These are phyloP conservation scores for Mycosphaerelloides madeirae DNA, from an alignment of 2,329 filamentous ascomycete genomes.

Conservation along the genomic window DNA sequence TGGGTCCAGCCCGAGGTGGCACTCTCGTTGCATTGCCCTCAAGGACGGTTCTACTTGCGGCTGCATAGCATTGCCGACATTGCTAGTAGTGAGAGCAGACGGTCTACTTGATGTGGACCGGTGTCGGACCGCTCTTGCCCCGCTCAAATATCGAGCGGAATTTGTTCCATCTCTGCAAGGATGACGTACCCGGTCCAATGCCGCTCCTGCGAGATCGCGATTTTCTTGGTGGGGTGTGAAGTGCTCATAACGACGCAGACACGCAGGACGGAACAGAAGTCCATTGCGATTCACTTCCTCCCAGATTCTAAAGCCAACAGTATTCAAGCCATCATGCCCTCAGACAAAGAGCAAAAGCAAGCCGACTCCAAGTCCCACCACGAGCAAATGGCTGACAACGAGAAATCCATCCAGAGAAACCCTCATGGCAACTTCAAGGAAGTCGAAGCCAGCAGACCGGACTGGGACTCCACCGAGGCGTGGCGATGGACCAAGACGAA, in stretches of 20 bases:
- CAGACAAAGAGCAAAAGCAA: constrained; percentile 25
- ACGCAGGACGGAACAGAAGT: background rate
- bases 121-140: too few species aligned
- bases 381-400: constrained; percentile 37
- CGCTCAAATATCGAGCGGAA: too few species aligned
- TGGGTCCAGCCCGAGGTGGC: too few species aligned
- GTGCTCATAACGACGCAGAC: background rate
- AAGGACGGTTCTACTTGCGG: too few species aligned
- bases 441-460: constrained; percentile 61
- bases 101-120: too few species aligned
- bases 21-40: too few species aligned
- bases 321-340: constrained; percentile 21
- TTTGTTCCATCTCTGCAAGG: background rate
- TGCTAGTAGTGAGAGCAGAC: too few species aligned
- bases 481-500: constrained; percentile 60
- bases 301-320: background rate
- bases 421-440: constrained; percentile 69
- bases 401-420: constrained; percentile 17
- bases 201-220: background rate
- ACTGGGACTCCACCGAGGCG: constrained; percentile 48
- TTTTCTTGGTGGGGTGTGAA: background rate
- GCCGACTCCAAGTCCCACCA: constrained; percentile 22
- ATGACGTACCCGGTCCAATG: background rate
- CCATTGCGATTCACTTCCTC: background rate
- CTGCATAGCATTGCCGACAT: too few species aligned